Conservation (phyloP, 768 basidiomycete genomes). For the Leccinum olivaceopallidum region DNA sequence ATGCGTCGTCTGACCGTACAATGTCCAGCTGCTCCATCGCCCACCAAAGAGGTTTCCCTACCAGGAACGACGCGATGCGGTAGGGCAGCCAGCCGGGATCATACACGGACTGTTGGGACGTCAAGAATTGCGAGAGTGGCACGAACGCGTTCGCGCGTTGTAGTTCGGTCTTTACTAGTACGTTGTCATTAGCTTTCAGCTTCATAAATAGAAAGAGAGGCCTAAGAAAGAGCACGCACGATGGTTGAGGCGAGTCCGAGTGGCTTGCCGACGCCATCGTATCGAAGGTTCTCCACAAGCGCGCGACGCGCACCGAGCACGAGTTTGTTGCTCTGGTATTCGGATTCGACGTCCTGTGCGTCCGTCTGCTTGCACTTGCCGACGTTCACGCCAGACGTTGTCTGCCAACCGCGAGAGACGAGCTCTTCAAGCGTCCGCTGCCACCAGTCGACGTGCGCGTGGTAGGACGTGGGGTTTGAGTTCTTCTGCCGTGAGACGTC, state of each 20-base stretch:
- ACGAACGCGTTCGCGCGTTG: slow-evolving; percentile 45
- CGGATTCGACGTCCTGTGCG: slow-evolving; percentile 4
- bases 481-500: slow-evolving; percentile 83
- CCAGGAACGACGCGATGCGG: slow-evolving; percentile 66
- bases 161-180: slow-evolving; percentile 72
- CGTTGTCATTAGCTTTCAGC: slow-evolving; percentile 29
- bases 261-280: slow-evolving; percentile 74
- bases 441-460: slow-evolving; percentile 90
- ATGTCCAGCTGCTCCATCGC: slow-evolving; percentile 77
- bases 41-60: slow-evolving; percentile 87
- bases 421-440: slow-evolving; percentile 60
- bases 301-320: slow-evolving; percentile 56
- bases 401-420: slow-evolving; percentile 59
- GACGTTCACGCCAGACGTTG: slow-evolving; percentile 12
- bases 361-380: slow-evolving; percentile 14
- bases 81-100: slow-evolving; percentile 68
- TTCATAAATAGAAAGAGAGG: background rate
- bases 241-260: slow-evolving; percentile 69
- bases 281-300: slow-evolving; percentile 59
- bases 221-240: slow-evolving; percentile 49
- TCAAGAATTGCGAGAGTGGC: slow-evolving; percentile 55
- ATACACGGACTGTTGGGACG: slow-evolving; percentile 60
- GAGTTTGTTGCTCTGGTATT: slow-evolving; percentile 47
- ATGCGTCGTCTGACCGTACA: slow-evolving; percentile 58
- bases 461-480: slow-evolving; percentile 81